Percentiles rank a stretch among this genome's conserved stretches.
Conservation (phyloP, 768 basidiomycete species). For the Russula vinacea region DNA sequence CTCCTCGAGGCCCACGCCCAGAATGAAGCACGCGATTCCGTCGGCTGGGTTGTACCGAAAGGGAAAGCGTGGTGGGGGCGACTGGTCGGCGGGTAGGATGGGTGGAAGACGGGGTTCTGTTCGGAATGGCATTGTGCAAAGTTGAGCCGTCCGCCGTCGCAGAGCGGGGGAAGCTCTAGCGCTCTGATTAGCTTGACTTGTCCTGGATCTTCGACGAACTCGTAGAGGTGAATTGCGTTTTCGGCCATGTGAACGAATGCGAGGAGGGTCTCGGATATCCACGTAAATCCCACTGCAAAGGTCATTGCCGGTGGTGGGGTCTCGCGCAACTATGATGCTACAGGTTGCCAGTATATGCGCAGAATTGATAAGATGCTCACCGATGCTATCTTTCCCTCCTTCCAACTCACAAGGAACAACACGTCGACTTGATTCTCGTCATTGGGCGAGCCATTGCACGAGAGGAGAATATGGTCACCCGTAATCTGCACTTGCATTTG, state of each 20-base stretch:
- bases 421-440: slow-evolving; percentile 6
- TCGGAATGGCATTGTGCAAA: slow-evolving; percentile 12
- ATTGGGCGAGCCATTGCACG: slow-evolving; percentile 13
- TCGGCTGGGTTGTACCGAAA: slow-evolving; percentile 7
- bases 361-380: slow-evolving; percentile 1
- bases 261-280: slow-evolving; percentile 8
- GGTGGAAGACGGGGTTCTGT: slow-evolving; percentile 11
- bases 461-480: slow-evolving; percentile 7
- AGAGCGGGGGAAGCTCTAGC: slow-evolving; percentile 12
- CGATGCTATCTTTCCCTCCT: slow-evolving; percentile 7
- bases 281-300: slow-evolving; percentile 2
- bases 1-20: slow-evolving; percentile 19
- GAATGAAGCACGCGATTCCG: slow-evolving; percentile 15
- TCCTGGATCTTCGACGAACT: not conserved
- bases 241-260: slow-evolving; percentile 5
- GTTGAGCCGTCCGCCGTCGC: slow-evolving; percentile 18
- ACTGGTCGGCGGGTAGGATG: not conserved
- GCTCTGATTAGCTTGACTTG: not conserved
- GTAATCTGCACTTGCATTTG: slow-evolving; percentile 13
- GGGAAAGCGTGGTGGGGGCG: slow-evolving; percentile 10
- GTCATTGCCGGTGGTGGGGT: slow-evolving; percentile 11
- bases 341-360: not conserved
- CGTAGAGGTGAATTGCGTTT: slow-evolving; percentile 17
- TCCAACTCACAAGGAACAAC: slow-evolving; percentile 14
- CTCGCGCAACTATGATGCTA: slow-evolving; percentile 1